Percentiles rank a stretch among this genome's conserved stretches.
Conservation (phyloP, 2,329 filamentous ascomycete species). For the Thielaviopsis ethacetica region DNA sequence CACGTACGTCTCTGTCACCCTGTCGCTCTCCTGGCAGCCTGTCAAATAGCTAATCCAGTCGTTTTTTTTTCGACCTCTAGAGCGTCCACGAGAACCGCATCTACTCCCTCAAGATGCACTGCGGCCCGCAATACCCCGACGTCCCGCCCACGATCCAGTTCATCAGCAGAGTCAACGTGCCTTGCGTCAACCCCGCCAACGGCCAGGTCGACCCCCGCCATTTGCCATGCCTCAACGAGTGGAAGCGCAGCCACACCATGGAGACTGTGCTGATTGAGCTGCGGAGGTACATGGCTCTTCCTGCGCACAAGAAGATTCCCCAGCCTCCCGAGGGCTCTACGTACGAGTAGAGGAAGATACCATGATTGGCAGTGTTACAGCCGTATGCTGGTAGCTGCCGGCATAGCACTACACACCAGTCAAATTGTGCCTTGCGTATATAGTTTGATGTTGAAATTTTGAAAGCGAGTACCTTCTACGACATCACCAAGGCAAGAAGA, state of each 20-base stretch:
- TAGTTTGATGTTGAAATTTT: not conserved
- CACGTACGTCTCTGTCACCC: conserved; percentile 48
- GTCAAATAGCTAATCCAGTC: not conserved
- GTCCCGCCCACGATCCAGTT: conserved; percentile 80
- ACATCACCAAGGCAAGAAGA: not conserved
- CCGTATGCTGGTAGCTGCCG: not conserved
- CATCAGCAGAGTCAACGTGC: conserved; percentile 88
- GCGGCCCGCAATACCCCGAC: conserved; percentile 78
- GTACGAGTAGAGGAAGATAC: conserved; percentile 15
- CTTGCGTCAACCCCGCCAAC: conserved; percentile 67
- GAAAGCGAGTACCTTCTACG: not conserved
- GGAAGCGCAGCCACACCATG: conserved; percentile 90
- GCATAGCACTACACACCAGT: not conserved
- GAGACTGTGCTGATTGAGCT: conserved; percentile 83
- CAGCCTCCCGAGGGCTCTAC: conserved; percentile 76
- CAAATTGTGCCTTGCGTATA: not conserved
- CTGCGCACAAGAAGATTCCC: conserved; percentile 82
- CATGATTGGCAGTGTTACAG: not conserved
- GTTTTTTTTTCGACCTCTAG: conserved; percentile 25
- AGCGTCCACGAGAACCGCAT: conserved; percentile 97
- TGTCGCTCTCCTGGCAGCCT: not conserved
- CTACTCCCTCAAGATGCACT: conserved; percentile 95
- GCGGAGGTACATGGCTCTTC: conserved; percentile 83
- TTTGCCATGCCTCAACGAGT: conserved; percentile 70
- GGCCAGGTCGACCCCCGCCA: conserved; percentile 74